Percentiles rank a stretch among this genome's conserved stretches.
Evolutionary conservation across 2,329 filamentous ascomycete genomes (phyloP).

Genomic region (Fusarium marasasianum): DNA sequence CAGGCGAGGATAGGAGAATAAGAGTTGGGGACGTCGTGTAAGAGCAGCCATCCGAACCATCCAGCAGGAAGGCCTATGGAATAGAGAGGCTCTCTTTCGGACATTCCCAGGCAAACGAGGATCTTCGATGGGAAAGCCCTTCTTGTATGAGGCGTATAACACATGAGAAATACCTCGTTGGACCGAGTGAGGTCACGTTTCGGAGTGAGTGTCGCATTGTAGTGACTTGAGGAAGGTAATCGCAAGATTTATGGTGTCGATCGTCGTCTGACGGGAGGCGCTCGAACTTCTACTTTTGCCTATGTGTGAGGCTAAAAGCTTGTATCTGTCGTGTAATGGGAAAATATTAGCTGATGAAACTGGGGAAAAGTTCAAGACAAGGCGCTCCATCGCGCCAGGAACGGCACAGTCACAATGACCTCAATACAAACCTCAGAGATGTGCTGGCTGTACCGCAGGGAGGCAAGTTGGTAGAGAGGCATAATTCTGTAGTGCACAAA

Average conservation of each 20-base stretch:
- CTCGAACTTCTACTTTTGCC: accelerated
- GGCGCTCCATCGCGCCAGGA: background rate
- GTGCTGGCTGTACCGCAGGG: background rate
- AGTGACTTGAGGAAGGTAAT: background rate
- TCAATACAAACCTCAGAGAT: background rate
- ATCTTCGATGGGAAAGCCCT: conserved; percentile 4
- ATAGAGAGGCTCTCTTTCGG: background rate
- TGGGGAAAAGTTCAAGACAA: background rate
- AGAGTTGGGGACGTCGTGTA: background rate
- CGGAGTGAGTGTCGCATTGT: conserved; percentile 1
- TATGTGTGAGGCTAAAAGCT: background rate
- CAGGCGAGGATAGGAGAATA: background rate
- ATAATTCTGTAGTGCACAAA: too few relatives aligned
- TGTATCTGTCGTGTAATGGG: background rate
- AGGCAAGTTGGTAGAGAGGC: background rate
- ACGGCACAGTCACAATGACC: background rate
- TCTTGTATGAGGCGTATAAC: conserved; percentile 12
- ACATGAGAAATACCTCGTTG: background rate
- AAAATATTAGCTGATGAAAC: background rate
- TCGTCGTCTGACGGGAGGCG: background rate
- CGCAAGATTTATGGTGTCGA: background rate
- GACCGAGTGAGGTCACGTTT: background rate
- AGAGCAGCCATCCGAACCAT: conserved; percentile 10
- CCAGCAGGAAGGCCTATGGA: background rate
- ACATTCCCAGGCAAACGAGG: conserved; percentile 6